Percentiles rank a stretch among this genome's conserved stretches.
phyloP scores from a whole-genome alignment of 495 filamentous ascomycete species.

The Cairneyella variabilis region DNA sequence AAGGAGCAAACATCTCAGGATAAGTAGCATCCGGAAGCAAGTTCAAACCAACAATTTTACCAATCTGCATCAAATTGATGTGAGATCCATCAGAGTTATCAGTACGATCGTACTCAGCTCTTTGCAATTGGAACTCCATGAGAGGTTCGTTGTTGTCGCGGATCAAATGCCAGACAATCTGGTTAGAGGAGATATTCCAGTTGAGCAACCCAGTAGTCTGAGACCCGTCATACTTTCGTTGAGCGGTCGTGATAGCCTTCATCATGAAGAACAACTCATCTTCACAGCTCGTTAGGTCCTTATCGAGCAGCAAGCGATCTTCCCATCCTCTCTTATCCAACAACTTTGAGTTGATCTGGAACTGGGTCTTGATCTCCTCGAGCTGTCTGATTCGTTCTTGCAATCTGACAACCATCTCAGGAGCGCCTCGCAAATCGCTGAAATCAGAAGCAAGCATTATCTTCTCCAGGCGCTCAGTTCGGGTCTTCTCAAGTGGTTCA shows the following conservation, averaged over 20 bases:
- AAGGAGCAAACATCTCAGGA: constrained; percentile 91
- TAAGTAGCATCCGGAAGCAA: constrained; percentile 87
- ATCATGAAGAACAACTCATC: constrained; percentile 99
- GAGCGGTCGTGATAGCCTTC: constrained; percentile 97
- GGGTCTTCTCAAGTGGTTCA: constrained; percentile 92
- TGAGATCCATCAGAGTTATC: constrained; percentile 97
- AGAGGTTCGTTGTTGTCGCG: constrained; percentile 79
- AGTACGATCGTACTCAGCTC: constrained; percentile 86
- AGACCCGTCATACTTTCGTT: constrained; percentile 77
- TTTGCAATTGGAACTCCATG: constrained; percentile 87
- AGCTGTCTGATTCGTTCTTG: constrained; percentile 91
- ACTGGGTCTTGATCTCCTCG: constrained; percentile 94
- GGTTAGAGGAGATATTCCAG: constrained; percentile 84
- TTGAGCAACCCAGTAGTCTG: constrained; percentile 74
- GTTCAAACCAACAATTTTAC: constrained; percentile 79
- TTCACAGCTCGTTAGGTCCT: constrained; percentile 83
- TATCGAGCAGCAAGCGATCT: constrained; percentile 78
- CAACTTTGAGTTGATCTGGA: constrained; percentile 85
- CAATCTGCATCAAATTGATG: constrained; percentile 84
- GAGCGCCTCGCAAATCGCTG: constrained; percentile 89
- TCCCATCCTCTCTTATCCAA: constrained; percentile 90
- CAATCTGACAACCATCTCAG: constrained; percentile 86
- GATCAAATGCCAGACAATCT: constrained; percentile 96
- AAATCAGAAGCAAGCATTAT: constrained; percentile 99
- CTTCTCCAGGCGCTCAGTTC: constrained; percentile 89